Percentiles rank a stretch among this genome's conserved stretches.
phyloP scores from a whole-genome alignment of 2,329 filamentous ascomycete species.

The Amauroascus verrucosus region DNA sequence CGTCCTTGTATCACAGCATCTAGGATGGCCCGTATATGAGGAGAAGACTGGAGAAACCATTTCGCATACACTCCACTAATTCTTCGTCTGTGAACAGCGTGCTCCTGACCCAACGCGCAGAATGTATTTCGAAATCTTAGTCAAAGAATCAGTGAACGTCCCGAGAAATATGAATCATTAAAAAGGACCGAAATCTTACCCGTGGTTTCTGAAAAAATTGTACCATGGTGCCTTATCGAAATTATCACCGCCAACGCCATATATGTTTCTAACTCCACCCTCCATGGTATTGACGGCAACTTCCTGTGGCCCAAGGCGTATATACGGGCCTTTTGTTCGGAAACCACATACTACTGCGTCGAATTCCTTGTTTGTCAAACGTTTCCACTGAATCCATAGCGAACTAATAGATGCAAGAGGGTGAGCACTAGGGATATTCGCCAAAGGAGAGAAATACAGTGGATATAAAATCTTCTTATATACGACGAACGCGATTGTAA shows the following conservation, averaged over 20 bases:
- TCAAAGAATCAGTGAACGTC: background rate
- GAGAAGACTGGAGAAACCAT: conserved; percentile 52
- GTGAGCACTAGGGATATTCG: conserved; percentile 10
- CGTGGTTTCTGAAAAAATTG: conserved; percentile 27
- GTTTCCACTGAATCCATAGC: conserved; percentile 13
- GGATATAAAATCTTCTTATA: conserved; percentile 7
- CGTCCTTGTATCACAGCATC: conserved; percentile 46
- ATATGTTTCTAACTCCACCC: conserved; percentile 8
- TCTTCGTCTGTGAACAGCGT: conserved; percentile 60
- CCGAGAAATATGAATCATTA: background rate
- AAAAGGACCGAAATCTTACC: background rate
- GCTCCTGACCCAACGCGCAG: conserved; percentile 25
- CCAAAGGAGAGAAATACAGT: conserved; percentile 9
- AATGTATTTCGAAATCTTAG: conserved; percentile 9
- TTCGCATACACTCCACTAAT: conserved; percentile 67
- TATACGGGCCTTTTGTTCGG: conserved; percentile 10
- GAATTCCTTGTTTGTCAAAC: conserved; percentile 9
- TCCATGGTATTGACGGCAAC: conserved; percentile 12
- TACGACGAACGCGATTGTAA: background rate
- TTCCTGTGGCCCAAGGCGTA: conserved; percentile 11
- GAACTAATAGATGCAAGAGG: conserved; percentile 11
- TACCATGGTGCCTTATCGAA: conserved; percentile 56
- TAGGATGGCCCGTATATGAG: conserved; percentile 44
- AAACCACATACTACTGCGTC: conserved; percentile 6
- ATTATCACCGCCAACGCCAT: conserved; percentile 38